Conservation (phyloP, 1,139 yeast genomes). For the Arxiozyma telluris region DNA sequence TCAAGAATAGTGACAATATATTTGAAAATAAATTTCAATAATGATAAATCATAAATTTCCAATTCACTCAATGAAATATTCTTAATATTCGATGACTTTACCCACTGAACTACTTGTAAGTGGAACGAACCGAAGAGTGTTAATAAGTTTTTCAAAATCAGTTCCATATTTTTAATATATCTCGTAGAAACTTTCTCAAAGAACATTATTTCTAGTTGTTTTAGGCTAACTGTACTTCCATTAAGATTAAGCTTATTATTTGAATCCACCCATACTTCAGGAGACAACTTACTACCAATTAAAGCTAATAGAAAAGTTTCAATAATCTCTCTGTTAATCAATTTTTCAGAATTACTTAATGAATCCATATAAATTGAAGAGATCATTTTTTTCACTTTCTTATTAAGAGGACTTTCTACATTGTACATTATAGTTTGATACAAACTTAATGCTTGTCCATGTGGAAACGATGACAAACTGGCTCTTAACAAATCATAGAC, state of each 20-base stretch:
- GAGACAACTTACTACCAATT: slow-evolving; percentile 22
- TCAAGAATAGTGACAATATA: slow-evolving; percentile 21
- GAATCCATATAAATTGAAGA: slow-evolving; percentile 17
- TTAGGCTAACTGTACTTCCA: slow-evolving; percentile 13
- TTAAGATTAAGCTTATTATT: slow-evolving; percentile 7
- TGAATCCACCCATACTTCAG: slow-evolving; percentile 18
- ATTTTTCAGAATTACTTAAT: slow-evolving; percentile 12
- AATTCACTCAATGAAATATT: slow-evolving; percentile 6
- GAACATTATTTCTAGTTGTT: slow-evolving; percentile 16
- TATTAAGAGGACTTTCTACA: slow-evolving; percentile 15
- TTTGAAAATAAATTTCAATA: slow-evolving; percentile 21
- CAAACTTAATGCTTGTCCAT: slow-evolving; percentile 19
- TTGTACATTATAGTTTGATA: slow-evolving; percentile 18
- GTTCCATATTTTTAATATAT: slow-evolving; percentile 21
- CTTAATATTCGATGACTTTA: slow-evolving; percentile 1
- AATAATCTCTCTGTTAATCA: slow-evolving; percentile 28
- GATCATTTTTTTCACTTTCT: slow-evolving; percentile 12
- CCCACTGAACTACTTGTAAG: slow-evolving; percentile 1
- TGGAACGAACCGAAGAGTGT: slow-evolving; percentile 26
- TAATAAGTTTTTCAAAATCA: slow-evolving; percentile 22
- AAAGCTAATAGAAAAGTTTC: slow-evolving; percentile 27
- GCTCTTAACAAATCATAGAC: slow-evolving; percentile 52
- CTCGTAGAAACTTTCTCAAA: slow-evolving; percentile 24
- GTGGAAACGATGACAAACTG: slow-evolving; percentile 45
- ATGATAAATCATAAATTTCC: slow-evolving; percentile 8